These are phyloP conservation scores for Nakaseomyces kungkrabaensis DNA, from an alignment of 1,139 yeast species.

Conservation along the genomic window DNA sequence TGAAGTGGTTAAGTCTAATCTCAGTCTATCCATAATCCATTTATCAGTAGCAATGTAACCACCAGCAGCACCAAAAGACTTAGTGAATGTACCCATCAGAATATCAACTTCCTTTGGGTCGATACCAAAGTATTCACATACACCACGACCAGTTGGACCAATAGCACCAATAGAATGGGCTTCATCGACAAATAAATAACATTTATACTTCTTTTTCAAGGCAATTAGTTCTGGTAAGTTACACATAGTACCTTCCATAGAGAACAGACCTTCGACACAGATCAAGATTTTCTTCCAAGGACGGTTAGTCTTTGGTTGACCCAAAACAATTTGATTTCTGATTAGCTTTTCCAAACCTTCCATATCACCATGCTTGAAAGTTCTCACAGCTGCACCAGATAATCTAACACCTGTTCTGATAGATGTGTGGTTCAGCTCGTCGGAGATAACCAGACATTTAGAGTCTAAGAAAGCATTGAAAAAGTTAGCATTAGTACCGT, in stretches of 20 bases:
- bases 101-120: slow-evolving; percentile 70
- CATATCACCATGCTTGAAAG: slow-evolving; percentile 90
- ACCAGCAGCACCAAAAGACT: slow-evolving; percentile 98
- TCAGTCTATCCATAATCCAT: slow-evolving; percentile 59
- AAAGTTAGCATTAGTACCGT: slow-evolving; percentile 89
- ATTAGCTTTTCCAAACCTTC: slow-evolving; percentile 64
- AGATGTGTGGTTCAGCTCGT: slow-evolving; percentile 91
- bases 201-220: slow-evolving; percentile 75
- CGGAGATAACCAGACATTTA: slow-evolving; percentile 83
- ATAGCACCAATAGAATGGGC: slow-evolving; percentile 98
- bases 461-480: slow-evolving; percentile 78
- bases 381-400: slow-evolving; percentile 88
- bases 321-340: slow-evolving; percentile 85
- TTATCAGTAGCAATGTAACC: slow-evolving; percentile 82
- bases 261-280: slow-evolving; percentile 91
- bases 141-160: slow-evolving; percentile 90
- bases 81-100: slow-evolving; percentile 94
- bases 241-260: slow-evolving; percentile 96
- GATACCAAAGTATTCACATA: slow-evolving; percentile 84
- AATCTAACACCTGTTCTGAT: slow-evolving; percentile 90
- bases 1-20: slow-evolving; percentile 64
- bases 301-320: slow-evolving; percentile 92
- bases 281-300: slow-evolving; percentile 94
- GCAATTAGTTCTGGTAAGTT: slow-evolving; percentile 71
- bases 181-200: slow-evolving; percentile 87